Evolutionary conservation across 2,329 filamentous ascomycete species (phyloP).

Genomic region (Thermothelomyces thermophilus): DNA sequence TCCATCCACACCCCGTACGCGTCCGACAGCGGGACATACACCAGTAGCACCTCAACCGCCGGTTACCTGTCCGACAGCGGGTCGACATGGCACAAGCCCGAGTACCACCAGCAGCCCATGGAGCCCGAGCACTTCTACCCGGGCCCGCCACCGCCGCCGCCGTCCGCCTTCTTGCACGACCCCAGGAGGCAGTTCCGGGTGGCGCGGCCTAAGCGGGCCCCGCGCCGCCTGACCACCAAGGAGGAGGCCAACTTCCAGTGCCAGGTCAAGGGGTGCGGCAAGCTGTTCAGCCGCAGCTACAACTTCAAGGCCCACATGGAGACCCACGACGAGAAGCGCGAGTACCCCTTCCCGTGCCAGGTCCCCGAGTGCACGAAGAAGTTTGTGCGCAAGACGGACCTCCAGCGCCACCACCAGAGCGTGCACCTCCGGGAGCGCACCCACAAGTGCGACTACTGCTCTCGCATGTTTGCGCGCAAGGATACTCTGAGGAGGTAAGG

Average conservation of each 20-base stretch:
- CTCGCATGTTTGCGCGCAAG: conserved; percentile 66
- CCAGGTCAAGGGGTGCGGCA: conserved; percentile 61
- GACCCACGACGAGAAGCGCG: conserved; percentile 68
- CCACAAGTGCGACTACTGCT: conserved; percentile 64
- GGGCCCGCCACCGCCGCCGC: conserved; percentile 20
- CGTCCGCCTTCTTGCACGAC: conserved; percentile 25
- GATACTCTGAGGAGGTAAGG: conserved; percentile 73
- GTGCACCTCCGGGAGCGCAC: conserved; percentile 70
- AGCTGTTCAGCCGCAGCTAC: conserved; percentile 74
- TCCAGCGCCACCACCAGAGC: conserved; percentile 55
- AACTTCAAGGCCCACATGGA: conserved; percentile 85
- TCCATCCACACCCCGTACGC: conserved; percentile 31
- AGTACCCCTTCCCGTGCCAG: conserved; percentile 64
- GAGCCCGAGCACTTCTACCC: conserved; percentile 32
- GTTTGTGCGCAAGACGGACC: conserved; percentile 78
- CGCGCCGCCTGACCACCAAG: conserved; percentile 53
- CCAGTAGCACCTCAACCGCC: conserved; percentile 27
- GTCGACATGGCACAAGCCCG: conserved; percentile 35
- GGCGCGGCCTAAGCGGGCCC: conserved; percentile 31
- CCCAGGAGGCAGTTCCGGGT: conserved; percentile 27
- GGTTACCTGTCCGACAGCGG: conserved; percentile 35
- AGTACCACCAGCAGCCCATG: conserved; percentile 32
- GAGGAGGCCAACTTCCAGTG: conserved; percentile 69
- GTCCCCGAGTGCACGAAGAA: conserved; percentile 61
- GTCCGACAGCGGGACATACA: conserved; percentile 25